Evolutionary conservation across 768 basidiomycete genomes (phyloP), one percentile per base, ranked within the genome.

Genomic region (Favolaschia claudopus): DNA sequence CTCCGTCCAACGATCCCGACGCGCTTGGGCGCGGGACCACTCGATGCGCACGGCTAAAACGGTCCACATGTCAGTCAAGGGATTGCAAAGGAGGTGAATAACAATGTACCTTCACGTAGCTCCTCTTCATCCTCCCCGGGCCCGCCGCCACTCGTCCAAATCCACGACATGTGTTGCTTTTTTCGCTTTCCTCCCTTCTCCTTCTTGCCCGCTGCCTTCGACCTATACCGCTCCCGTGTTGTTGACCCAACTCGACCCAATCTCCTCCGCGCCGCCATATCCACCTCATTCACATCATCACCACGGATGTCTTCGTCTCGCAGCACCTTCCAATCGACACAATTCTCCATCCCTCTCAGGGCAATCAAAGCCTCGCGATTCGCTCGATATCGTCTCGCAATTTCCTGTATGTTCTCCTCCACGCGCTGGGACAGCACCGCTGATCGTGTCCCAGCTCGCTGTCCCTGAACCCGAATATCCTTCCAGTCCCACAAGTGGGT

Each of bases 111-210:
- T 4, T 56, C 55, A 47, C 48, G 55, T 24, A 56, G 37, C n/a
- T 5, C 37, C 2, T 3, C 55, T 20, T 47, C 45, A 14, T 56
- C 55, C 25, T 56, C 55, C 4, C 55, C 55, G 3, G 55, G 55
- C 2, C 55, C 55, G 0, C 46, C 55, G 3, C 55, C 29, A 3
- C 4, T 33, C 19, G 39, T 58, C 62, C 58, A 59, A 7, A 63
- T 59, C 62, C 62, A 63, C n/a, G 52, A 59, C 13, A 63, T 39
- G 4, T n/a, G 7, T n/a, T 46, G 34, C 31, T 4, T 52, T 24
- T 29, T 27, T 56, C 40, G 40, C 20, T 5, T 13, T 8, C 36
- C 24, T 40, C 19, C 9, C 15, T 12, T 32, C 14, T 33, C 29
- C 17, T 28, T 9, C 20, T 24, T 4, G 8, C 32, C 25, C 9